Base-by-base conservation (phyloP, 192 early-diverging fungal species). In the Gonapodya prolifera region DNA sequence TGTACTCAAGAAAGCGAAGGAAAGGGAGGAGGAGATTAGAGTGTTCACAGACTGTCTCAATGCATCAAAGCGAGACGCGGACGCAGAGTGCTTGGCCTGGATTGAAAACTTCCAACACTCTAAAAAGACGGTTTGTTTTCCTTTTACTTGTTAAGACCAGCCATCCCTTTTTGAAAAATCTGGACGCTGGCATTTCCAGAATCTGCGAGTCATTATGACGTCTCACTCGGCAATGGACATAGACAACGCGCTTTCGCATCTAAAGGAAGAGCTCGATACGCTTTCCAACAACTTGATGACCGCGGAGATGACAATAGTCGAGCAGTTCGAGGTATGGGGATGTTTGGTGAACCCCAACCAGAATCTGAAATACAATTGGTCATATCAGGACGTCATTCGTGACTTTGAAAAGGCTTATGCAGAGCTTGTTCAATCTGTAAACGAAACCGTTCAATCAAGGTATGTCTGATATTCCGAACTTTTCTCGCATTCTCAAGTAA, bases 321-420 rank as follows among this genome's bases (percentile, higher is more conserved):
- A 90, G 79, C 88, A 90, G 71, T 89, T 86, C 77, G 89, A 90
- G 73, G 83, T 84, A 70, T 30, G 35, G 28, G n/a, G n/a, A n/a
- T n/a, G n/a, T n/a, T n/a, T n/a, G n/a, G 34, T 8, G 32, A 2
- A 2, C 1, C 32, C 30, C 33, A 70, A 31, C 30, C 33, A 1
- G 30, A 70, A 2, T 8, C 34, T 61, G 1, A 74, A 77, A 75
- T 0, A 45, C 1, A 77, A 77, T 82, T 70, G 33, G 75, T 75
- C 13, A 45, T 1, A 17, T 23, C 28, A 84, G 79, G 89, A 90
- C 18, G 83, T 90, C 13, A 71, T 85, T 34, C 89, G 88, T 76
- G 89, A 90, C 33, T 88, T 89, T 81, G 89, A 90, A 75, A 76
- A 87, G 16, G 88, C 84, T 77, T 89, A 87, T 78, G 85, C 85